Evolutionary conservation across 2,329 filamentous ascomycete genomes (phyloP), one percentile per base, ranked within the genome.

Genomic region (Paecilomyces formosus): DNA sequence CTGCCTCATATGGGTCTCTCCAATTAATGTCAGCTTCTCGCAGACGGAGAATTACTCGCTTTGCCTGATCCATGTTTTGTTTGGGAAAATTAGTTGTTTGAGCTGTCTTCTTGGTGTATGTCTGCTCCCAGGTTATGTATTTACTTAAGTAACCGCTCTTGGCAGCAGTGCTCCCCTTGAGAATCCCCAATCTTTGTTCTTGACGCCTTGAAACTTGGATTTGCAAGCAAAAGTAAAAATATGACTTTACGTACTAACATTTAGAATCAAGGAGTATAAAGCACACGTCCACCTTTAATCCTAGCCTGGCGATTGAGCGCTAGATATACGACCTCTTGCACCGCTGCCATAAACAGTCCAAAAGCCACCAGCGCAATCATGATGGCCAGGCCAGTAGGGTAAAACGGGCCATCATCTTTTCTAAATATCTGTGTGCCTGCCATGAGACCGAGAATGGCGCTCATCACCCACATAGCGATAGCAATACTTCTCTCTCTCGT

Each of bases 371-470:
- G 74, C 6, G 73, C 70, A 45, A 79, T 81, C 74, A 80, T 78
- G 0, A 72, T 78, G 2, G 74, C 61, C 15, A 81, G 62, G 0
- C 79, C 79, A 6, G 67, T 76, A 1, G 73, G 68, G 60, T 82
- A 81, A 33, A 77, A 75, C 2, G 79, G 76, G 18, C 71, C 65
- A 62, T 81, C 77, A 11, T 70, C 64, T 1, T 65, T 72, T 22
- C 74, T 73, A 57, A 81, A 82, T 39, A 81, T 81, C 61, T 81
- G 79, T 8, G 79, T 77, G 0, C 80, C 80, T 0, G 76, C 77
- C 79, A 82, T 81, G 56, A 82, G 60, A 0, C 80, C 80, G 12
- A 68, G 74, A 7, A 79, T 81, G 2, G 80, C 78, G n/a, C 70
- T 75, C 79, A 82, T 81, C 1, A 82, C 79, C 73, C 72, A 75